phyloP scores from a whole-genome alignment of 2,329 filamentous ascomycete genomes.

The Phoma herbarum region DNA sequence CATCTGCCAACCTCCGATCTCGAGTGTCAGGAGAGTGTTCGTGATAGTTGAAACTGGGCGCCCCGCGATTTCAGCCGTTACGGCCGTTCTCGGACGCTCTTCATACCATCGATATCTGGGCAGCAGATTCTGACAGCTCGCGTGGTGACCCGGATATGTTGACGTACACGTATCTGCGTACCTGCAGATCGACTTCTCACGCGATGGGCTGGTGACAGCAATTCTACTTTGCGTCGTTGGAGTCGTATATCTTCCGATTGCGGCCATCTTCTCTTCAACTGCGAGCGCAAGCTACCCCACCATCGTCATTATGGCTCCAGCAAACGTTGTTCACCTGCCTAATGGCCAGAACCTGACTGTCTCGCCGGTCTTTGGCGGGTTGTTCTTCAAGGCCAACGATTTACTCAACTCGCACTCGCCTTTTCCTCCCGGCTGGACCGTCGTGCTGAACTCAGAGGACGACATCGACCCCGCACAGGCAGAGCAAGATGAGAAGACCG shows the following conservation, averaged over 20 bases:
- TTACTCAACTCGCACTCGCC: conserved; percentile 70
- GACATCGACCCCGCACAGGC: conserved; percentile 41
- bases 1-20: background rate
- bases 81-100: conserved; percentile 22
- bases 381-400: conserved; percentile 87
- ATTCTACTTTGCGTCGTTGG: background rate
- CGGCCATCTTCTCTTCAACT: conserved; percentile 7
- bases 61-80: conserved; percentile 25
- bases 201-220: conserved; percentile 30
- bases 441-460: conserved; percentile 79
- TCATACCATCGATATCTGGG: conserved; percentile 10
- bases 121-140: conserved; percentile 30
- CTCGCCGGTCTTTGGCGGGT: conserved; percentile 86
- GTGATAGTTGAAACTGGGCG: conserved; percentile 5
- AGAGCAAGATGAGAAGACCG: conserved; percentile 46
- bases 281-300: conserved; percentile 35
- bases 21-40: conserved; percentile 1
- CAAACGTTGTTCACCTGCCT: conserved; percentile 72
- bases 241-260: conserved; percentile 1
- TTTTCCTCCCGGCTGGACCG: conserved; percentile 88
- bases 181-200: conserved; percentile 24
- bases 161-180: conserved; percentile 12
- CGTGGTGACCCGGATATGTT: conserved; percentile 20
- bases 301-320: conserved; percentile 52
- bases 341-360: conserved; percentile 87